Percentiles rank a stretch among this genome's conserved stretches.
Evolutionary conservation across 441 rosid species (phyloP).

Genomic region (Euphorbia celastroides): DNA sequence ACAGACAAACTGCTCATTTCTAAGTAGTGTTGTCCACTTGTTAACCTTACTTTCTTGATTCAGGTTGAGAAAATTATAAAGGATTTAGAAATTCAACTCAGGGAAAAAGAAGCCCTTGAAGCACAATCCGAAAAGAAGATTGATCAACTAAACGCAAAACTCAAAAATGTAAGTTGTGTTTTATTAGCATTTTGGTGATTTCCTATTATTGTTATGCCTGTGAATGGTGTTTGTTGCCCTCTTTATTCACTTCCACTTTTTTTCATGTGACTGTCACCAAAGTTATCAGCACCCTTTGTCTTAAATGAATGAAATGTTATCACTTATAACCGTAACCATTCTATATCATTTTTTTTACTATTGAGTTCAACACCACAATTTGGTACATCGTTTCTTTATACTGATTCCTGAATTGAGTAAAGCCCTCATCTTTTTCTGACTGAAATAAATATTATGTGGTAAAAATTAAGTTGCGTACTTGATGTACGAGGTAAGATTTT

Average conservation of each 20-base stretch:
- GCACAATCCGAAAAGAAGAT: conserved; percentile 62
- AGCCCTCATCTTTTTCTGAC: background rate
- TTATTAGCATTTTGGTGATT: background rate
- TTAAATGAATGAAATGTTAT: background rate
- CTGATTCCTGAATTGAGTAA: conserved; percentile 7
- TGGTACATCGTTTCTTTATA: background rate
- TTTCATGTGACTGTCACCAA: background rate
- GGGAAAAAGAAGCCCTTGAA: conserved; percentile 52
- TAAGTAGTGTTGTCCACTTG: background rate
- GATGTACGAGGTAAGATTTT: no score
- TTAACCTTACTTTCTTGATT: conserved; percentile 21
- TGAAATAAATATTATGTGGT: background rate
- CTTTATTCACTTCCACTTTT: background rate
- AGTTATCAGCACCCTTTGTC: background rate
- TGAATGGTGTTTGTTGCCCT: background rate
- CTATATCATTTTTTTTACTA: background rate
- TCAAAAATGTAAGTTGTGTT: conserved; percentile 47
- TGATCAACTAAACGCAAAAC: conserved; percentile 40
- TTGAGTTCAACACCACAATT: background rate
- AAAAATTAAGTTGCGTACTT: background rate
- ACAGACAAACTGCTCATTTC: background rate
- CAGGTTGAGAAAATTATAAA: conserved; percentile 59
- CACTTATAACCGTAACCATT: background rate
- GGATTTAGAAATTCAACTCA: conserved; percentile 44
- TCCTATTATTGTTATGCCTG: background rate